Evolutionary conservation across 176 grass and related monocot species (phyloP).

Genomic region (Dendrocalamus sinicus): DNA sequence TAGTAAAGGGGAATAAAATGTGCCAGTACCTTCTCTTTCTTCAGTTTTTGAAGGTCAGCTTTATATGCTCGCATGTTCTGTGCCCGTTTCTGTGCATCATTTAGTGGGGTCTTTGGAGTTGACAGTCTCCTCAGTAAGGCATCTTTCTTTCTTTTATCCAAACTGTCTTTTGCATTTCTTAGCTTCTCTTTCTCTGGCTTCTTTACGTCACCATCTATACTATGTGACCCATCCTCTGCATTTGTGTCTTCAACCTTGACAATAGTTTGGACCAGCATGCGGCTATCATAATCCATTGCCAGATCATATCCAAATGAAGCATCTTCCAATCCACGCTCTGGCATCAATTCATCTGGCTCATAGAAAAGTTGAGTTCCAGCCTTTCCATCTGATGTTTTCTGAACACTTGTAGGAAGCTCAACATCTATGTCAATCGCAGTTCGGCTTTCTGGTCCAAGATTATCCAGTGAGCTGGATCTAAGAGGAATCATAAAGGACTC

Average conservation of each 20-base stretch:
- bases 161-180: constrained; percentile 61
- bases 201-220: constrained; percentile 55
- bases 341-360: constrained; percentile 87
- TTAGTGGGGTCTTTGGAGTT: constrained; percentile 57
- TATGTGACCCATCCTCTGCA: constrained; percentile 50
- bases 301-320: constrained; percentile 79
- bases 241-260: constrained; percentile 52
- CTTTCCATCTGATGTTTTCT: constrained; percentile 48
- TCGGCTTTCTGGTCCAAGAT: constrained; percentile 56
- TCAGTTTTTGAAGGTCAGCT: constrained; percentile 84
- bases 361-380: constrained; percentile 64
- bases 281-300: constrained; percentile 75
- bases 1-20: constrained; percentile 11
- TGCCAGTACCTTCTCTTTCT: constrained; percentile 79
- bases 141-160: constrained; percentile 84
- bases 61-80: constrained; percentile 85
- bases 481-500: constrained; percentile 91
- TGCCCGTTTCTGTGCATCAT: constrained; percentile 93
- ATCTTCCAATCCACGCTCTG: constrained; percentile 68
- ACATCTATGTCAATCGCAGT: constrained; percentile 80
- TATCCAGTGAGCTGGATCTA: constrained; percentile 63
- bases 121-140: constrained; percentile 59
- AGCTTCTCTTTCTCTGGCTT: constrained; percentile 68
- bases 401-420: constrained; percentile 56
- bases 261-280: constrained; percentile 53